Percentiles rank a stretch among this genome's conserved stretches.
phyloP scores from a whole-genome alignment of 169 alveolate species.

The Theileria parva region DNA sequence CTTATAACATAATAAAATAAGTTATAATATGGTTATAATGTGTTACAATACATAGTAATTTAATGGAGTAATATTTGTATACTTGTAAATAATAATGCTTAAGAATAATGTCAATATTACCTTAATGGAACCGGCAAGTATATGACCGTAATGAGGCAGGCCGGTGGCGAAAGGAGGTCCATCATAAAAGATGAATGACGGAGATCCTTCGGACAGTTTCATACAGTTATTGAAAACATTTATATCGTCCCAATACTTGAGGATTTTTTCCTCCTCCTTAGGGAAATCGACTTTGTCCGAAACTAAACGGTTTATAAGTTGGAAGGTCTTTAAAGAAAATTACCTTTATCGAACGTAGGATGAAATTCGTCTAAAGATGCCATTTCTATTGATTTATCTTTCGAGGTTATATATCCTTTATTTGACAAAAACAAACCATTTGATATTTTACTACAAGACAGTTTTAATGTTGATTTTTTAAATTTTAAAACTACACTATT shows the following conservation, averaged over 20 bases:
- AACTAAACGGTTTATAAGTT: slow-evolving; percentile 56
- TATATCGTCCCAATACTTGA: slow-evolving; percentile 83
- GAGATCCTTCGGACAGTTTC: slow-evolving; percentile 78
- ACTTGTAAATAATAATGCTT: no score
- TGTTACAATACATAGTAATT: no score
- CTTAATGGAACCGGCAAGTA: slow-evolving; percentile 98
- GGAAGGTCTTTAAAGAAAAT: not conserved
- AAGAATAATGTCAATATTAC: slow-evolving; percentile 48
- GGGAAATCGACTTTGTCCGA: slow-evolving; percentile 86
- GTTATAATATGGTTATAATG: no score
- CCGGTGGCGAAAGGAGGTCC: slow-evolving; percentile 99
- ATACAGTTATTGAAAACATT: slow-evolving; percentile 80
- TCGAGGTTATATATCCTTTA: not conserved
- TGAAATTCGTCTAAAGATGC: not conserved
- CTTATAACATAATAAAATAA: not conserved
- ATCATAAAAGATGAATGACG: slow-evolving; percentile 95
- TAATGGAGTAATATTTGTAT: no score
- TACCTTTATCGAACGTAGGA: slow-evolving; percentile 55
- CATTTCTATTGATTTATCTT: slow-evolving; percentile 2
- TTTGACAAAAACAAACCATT: not conserved
- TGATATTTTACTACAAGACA: slow-evolving; percentile 11
- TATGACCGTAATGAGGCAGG: slow-evolving; percentile 99
- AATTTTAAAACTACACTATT: not conserved
- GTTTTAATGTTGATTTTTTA: not conserved
- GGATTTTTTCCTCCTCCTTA: slow-evolving; percentile 85